Evolutionary conservation across 164 flowering plant genomes (phyloP).

Genomic region (Stephania yunnanensis): DNA sequence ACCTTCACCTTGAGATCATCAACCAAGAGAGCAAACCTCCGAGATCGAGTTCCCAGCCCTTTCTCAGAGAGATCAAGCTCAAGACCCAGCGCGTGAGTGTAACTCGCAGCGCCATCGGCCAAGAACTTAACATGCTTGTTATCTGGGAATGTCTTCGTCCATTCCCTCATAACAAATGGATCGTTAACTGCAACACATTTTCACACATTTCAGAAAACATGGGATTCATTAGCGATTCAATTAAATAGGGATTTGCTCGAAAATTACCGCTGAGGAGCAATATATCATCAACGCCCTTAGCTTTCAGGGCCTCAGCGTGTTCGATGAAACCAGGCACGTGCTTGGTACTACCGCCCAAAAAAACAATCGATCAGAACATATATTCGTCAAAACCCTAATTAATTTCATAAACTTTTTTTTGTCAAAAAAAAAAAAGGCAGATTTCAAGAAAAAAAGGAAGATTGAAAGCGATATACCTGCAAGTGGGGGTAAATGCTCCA

Average conservation of each 20-base stretch:
- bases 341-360: neutral
- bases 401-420: neutral
- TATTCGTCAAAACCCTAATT: neutral
- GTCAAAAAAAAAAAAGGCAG: no score
- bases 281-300: constrained; percentile 79
- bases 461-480: constrained; percentile 45
- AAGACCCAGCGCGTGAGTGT: constrained; percentile 79
- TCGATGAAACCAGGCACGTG: constrained; percentile 75
- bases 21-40: constrained; percentile 75
- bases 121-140: constrained; percentile 84
- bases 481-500: constrained; percentile 93
- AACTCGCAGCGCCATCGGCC: constrained; percentile 77
- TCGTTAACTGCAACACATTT: constrained; percentile 65
- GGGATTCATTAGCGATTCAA: neutral
- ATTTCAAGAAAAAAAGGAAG: neutral
- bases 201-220: neutral
- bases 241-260: neutral
- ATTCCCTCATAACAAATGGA: constrained; percentile 95
- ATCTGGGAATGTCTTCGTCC: constrained; percentile 80
- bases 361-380: neutral
- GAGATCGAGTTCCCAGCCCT: constrained; percentile 77
- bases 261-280: constrained; percentile 60
- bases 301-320: constrained; percentile 63
- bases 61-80: constrained; percentile 86
- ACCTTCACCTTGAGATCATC: constrained; percentile 77